Conservation (phyloP, 495 filamentous ascomycete genomes). For the Penicillium silybi region DNA sequence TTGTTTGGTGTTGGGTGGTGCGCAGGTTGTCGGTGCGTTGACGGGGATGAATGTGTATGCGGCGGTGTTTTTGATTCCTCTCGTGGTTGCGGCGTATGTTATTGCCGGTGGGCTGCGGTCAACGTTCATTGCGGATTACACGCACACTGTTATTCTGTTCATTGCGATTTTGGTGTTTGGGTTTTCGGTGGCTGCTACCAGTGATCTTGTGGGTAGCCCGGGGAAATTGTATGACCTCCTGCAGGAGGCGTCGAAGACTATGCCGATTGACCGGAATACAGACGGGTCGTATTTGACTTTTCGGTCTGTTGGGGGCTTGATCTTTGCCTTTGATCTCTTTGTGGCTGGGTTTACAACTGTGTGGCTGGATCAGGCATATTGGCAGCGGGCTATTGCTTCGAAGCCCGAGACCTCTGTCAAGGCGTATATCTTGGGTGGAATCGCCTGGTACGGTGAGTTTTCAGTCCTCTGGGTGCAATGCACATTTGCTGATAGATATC, state of each 20-base stretch:
- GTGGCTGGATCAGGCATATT: constrained; percentile 47
- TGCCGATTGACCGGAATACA: constrained; percentile 46
- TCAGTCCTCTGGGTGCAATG: not conserved
- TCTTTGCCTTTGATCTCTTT: constrained; percentile 37
- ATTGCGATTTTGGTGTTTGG: constrained; percentile 48
- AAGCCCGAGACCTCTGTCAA: constrained; percentile 41
- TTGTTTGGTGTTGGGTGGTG: constrained; percentile 37
- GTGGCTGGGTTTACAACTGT: constrained; percentile 34
- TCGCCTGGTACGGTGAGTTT: constrained; percentile 43
- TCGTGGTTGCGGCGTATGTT: constrained; percentile 40
- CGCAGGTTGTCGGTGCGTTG: constrained; percentile 37
- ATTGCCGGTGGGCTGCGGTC: constrained; percentile 40
- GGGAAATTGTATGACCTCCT: constrained; percentile 46
- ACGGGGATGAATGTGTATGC: constrained; percentile 47
- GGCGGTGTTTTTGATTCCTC: constrained; percentile 39
- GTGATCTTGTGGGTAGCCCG: constrained; percentile 39
- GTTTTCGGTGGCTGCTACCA: constrained; percentile 45
- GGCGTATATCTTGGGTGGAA: constrained; percentile 48
- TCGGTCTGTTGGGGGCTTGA: constrained; percentile 39
- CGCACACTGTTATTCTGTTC: constrained; percentile 43
- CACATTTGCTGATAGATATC: not conserved
- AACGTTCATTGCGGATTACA: constrained; percentile 43
- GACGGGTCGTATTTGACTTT: constrained; percentile 52
- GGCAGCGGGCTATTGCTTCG: constrained; percentile 48
- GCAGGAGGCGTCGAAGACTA: constrained; percentile 36